Evolutionary conservation across 805 yeast species (phyloP).

Genomic region (Zygotorulaspora sp.): DNA sequence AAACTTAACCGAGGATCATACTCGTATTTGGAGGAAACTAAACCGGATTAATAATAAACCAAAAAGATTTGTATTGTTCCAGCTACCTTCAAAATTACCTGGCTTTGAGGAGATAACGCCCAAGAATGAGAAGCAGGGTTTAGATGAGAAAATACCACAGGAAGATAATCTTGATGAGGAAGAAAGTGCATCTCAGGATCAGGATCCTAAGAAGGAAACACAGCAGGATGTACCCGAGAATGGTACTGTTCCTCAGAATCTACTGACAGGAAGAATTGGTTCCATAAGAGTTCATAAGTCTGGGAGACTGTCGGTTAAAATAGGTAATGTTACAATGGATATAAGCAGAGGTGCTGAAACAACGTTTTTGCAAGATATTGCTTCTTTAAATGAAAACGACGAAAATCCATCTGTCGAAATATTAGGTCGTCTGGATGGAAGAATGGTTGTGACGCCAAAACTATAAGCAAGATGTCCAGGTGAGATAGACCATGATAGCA

Average conservation of each 20-base stretch:
- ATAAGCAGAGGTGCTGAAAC: slow-evolving; percentile 67
- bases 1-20: slow-evolving; percentile 39
- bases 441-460: slow-evolving; percentile 57
- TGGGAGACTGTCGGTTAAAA: slow-evolving; percentile 69
- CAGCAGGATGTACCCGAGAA: slow-evolving; percentile 10
- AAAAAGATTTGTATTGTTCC: slow-evolving; percentile 37
- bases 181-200: slow-evolving; percentile 12
- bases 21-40: slow-evolving; percentile 32
- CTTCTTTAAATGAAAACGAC: slow-evolving; percentile 45
- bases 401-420: slow-evolving; percentile 42
- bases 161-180: slow-evolving; percentile 8
- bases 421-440: slow-evolving; percentile 53
- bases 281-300: slow-evolving; percentile 72
- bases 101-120: slow-evolving; percentile 26
- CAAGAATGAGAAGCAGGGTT: slow-evolving; percentile 6
- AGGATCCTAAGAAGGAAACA: slow-evolving; percentile 9
- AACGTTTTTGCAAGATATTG: slow-evolving; percentile 68
- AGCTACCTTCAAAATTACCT: slow-evolving; percentile 39
- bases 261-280: slow-evolving; percentile 60
- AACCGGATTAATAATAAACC: slow-evolving; percentile 32
- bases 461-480: slow-evolving; percentile 25
- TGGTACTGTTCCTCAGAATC: slow-evolving; percentile 9
- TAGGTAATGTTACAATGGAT: slow-evolving; percentile 67
- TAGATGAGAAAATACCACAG: slow-evolving; percentile 7
- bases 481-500: slow-evolving; percentile 1